Percentiles rank a stretch among this genome's conserved stretches.
These are phyloP conservation scores for Phytophthora idaei DNA, from an alignment of 352 stramenopile species.

Conservation along the genomic window DNA sequence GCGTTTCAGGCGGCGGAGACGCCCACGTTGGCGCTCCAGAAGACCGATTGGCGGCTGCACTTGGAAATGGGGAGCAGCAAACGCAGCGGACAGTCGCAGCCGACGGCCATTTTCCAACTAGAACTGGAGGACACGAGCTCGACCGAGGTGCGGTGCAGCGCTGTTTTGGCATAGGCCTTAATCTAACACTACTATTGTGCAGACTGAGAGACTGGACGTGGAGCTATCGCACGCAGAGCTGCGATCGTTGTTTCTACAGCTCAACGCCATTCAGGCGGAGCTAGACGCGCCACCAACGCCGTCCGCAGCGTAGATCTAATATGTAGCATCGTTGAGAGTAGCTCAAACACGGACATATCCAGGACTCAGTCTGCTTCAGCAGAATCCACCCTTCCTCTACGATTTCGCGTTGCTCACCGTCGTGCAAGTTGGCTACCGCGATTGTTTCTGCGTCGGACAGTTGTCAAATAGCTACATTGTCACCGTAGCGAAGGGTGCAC, in stretches of 20 bases:
- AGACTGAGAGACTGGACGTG: constrained; percentile 58
- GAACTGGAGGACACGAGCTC: constrained; percentile 29
- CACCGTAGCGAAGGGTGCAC: too few species aligned
- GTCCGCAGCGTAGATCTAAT: neutral
- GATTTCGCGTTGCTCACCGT: too few species aligned
- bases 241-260: constrained; percentile 58
- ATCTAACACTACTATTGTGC: constrained; percentile 3
- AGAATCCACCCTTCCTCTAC: too few species aligned
- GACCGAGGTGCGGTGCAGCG: constrained; percentile 14
- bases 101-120: constrained; percentile 64
- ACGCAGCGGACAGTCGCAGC: constrained; percentile 42
- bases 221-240: constrained; percentile 68
- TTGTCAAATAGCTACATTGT: too few species aligned
- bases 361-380: too few species aligned
- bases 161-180: neutral
- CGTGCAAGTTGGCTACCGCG: too few species aligned
- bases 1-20: constrained; percentile 4
- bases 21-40: constrained; percentile 36
- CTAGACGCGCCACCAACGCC: constrained; percentile 34
- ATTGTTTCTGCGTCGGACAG: too few species aligned
- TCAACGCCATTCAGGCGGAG: constrained; percentile 63
- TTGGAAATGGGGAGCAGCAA: constrained; percentile 59
- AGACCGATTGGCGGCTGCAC: constrained; percentile 59
- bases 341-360: too few species aligned
- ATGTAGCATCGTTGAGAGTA: too few species aligned